A percentile compares a stretch with the other conserved stretches of the same genome.
phyloP scores from a whole-genome alignment of 768 basidiomycete species.

The Peribolospora kevripleyi region DNA sequence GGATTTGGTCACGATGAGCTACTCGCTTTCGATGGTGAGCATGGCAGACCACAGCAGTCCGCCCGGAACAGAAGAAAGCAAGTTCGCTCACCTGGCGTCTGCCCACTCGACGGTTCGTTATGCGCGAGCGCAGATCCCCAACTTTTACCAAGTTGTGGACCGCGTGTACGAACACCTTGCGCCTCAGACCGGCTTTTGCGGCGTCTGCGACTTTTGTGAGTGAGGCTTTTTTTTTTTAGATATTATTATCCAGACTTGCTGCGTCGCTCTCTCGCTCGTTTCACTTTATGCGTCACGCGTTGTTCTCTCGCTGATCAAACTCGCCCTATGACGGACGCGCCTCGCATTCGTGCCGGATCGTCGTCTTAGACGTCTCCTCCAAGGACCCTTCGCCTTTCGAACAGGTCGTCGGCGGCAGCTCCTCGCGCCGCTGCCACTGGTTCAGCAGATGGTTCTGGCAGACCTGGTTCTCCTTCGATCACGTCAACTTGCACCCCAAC shows the following conservation, averaged over 20 bases:
- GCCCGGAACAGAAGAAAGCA: neutral
- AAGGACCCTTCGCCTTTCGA: constrained; percentile 34
- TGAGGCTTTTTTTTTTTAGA: too few species aligned
- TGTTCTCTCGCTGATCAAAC: neutral
- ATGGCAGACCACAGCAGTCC: too few species aligned
- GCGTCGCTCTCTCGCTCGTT: neutral
- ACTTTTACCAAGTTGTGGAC: constrained; percentile 27
- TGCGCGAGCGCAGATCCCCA: constrained; percentile 11
- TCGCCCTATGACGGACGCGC: neutral
- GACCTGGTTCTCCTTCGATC: constrained; percentile 31
- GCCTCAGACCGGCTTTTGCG: constrained; percentile 34
- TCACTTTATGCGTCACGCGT: too few species aligned
- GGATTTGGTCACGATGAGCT: constrained; percentile 24
- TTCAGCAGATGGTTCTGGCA: constrained; percentile 55
- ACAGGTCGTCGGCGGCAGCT: constrained; percentile 37
- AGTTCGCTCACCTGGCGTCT: too few species aligned
- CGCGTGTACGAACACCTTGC: constrained; percentile 40
- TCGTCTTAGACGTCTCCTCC: constrained; percentile 25
- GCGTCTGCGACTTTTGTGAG: constrained; percentile 42
- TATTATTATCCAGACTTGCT: too few species aligned
- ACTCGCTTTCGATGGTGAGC: constrained; percentile 24
- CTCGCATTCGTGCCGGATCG: neutral
- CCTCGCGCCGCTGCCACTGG: constrained; percentile 31
- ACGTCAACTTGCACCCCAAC: constrained; percentile 27
- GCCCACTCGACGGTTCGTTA: neutral